Evolutionary conservation across 352 stramenopile genomes (phyloP).

Genomic region (Aphanomyces cochlioides): DNA sequence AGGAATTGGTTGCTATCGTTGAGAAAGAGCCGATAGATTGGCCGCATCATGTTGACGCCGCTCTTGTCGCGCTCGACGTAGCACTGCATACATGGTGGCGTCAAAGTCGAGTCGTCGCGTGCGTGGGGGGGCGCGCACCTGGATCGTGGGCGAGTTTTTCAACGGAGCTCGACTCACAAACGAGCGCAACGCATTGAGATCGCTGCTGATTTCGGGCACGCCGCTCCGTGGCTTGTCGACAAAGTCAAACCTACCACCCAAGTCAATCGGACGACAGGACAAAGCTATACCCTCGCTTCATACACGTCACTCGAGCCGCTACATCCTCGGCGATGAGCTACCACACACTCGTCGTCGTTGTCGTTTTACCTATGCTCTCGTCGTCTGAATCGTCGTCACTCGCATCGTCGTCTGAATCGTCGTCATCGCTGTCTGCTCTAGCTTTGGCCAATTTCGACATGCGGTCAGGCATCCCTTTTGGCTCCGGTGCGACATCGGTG

Average conservation of each 20-base stretch:
- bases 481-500: neutral
- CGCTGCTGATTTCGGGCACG: slow-evolving; percentile 21
- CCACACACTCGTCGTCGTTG: neutral
- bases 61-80: slow-evolving; percentile 53
- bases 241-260: neutral
- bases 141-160: slow-evolving; percentile 33
- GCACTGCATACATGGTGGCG: slow-evolving; percentile 35
- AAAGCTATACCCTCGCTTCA: neutral
- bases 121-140: slow-evolving; percentile 38
- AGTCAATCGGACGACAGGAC: neutral
- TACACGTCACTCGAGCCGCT: neutral
- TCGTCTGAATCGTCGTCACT: slow-evolving; percentile 28
- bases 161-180: slow-evolving; percentile 44
- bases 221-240: slow-evolving; percentile 7
- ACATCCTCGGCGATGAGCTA: slow-evolving; percentile 6
- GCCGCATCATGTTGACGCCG: slow-evolving; percentile 46
- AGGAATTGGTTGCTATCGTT: slow-evolving; percentile 53
- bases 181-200: slow-evolving; percentile 37
- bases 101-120: neutral
- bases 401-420: slow-evolving; percentile 25
- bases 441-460: neutral
- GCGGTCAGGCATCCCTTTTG: neutral
- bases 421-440: neutral
- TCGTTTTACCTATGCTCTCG: slow-evolving; percentile 13
- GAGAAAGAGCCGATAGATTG: slow-evolving; percentile 55